These are phyloP conservation scores for Coemansia sp. DNA, from an alignment of 192 early-diverging fungal species.

Conservation along the genomic window DNA sequence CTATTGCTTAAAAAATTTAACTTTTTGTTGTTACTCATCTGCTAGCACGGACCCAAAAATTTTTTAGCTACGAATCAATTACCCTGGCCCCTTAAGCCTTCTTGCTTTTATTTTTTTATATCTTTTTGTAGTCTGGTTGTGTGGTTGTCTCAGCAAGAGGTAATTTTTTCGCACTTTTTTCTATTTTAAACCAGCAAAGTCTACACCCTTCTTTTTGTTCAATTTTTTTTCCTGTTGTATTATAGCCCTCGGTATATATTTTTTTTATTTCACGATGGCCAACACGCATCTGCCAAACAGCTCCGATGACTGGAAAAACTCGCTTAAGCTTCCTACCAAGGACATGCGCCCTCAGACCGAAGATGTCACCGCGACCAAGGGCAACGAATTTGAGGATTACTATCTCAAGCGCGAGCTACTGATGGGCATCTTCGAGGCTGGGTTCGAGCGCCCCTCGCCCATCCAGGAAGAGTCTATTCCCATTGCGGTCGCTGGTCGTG, in stretches of 20 bases:
- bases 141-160: background rate
- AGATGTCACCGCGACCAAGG: slow-evolving; percentile 97
- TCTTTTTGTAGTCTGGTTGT: background rate
- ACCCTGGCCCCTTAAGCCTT: background rate
- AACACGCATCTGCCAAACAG: slow-evolving; percentile 42
- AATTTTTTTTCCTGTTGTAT: slow-evolving; percentile 29
- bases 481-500: slow-evolving; percentile 91
- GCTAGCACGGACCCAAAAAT: background rate
- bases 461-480: slow-evolving; percentile 99
- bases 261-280: slow-evolving; percentile 41
- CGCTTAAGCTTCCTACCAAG: slow-evolving; percentile 76
- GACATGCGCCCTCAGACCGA: slow-evolving; percentile 94
- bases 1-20: background rate
- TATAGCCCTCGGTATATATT: slow-evolving; percentile 29
- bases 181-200: slow-evolving; percentile 1
- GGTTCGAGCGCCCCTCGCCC: slow-evolving; percentile 95
- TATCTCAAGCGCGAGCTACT: slow-evolving; percentile 94
- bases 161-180: slow-evolving; percentile 13
- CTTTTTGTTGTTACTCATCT: background rate
- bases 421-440: slow-evolving; percentile 99
- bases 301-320: slow-evolving; percentile 73
- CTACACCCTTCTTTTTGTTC: background rate
- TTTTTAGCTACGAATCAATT: background rate
- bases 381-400: slow-evolving; percentile 99
- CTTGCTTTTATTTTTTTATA: slow-evolving; percentile 6